A percentile compares a stretch with the other conserved stretches of the same genome.
Conservation (phyloP, 495 filamentous ascomycete species). For the Penicillium bovifimosum region DNA sequence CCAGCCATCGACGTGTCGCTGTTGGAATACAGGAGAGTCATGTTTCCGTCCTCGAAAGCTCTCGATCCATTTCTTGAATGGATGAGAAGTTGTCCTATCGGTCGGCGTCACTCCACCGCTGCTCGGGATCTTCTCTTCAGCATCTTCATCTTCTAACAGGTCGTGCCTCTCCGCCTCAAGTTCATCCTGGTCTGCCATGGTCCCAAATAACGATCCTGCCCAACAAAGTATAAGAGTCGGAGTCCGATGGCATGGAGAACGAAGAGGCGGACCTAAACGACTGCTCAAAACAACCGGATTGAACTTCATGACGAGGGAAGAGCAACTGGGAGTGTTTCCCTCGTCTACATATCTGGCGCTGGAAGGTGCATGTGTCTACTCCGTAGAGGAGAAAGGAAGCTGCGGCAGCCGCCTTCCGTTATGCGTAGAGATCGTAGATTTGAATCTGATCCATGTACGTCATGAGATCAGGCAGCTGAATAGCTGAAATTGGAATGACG, state of each 20-base stretch:
- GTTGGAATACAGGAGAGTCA: constrained; percentile 18
- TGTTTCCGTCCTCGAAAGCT: constrained; percentile 43
- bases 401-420: constrained; percentile 12
- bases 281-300: neutral
- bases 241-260: constrained; percentile 9
- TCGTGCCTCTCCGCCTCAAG: neutral
- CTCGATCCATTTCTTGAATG: constrained; percentile 53
- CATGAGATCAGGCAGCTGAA: constrained; percentile 17
- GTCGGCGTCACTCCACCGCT: constrained; percentile 1
- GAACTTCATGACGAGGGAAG: constrained; percentile 18
- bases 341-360: neutral
- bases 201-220: constrained; percentile 1
- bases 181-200: constrained; percentile 12
- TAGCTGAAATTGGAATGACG: constrained; percentile 19
- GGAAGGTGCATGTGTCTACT: neutral
- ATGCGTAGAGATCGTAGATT: constrained; percentile 12
- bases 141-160: constrained; percentile 10
- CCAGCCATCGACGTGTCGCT: constrained; percentile 39
- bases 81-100: constrained; percentile 14
- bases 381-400: constrained; percentile 8
- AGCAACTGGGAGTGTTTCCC: constrained; percentile 4
- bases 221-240: neutral
- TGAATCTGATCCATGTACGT: constrained; percentile 28
- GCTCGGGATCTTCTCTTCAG: constrained; percentile 3
- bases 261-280: neutral